Conservation (phyloP, 2,329 filamentous ascomycete species). For the Dendrostoma leiphaemia region DNA sequence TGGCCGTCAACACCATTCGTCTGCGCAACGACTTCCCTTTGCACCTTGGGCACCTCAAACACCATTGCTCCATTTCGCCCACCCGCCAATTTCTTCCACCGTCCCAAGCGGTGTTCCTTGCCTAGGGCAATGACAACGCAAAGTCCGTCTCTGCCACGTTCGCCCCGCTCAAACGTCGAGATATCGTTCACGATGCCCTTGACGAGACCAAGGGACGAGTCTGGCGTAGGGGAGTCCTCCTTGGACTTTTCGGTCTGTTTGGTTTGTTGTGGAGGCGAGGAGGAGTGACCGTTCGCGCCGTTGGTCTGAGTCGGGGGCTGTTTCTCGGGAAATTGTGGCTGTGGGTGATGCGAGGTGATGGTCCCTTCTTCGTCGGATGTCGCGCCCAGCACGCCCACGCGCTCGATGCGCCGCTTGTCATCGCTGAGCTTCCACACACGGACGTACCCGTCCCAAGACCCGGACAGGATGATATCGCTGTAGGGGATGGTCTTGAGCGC, state of each 20-base stretch:
- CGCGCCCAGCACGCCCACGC: conserved; percentile 64
- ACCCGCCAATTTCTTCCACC: conserved; percentile 66
- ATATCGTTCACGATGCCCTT: conserved; percentile 87
- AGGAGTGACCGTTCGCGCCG: conserved; percentile 11
- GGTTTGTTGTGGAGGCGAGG: neutral
- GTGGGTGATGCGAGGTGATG: conserved; percentile 15
- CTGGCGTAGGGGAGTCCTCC: conserved; percentile 12
- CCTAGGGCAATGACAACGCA: conserved; percentile 84
- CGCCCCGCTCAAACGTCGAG: conserved; percentile 79
- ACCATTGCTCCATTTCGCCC: conserved; percentile 84
- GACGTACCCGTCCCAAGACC: conserved; percentile 91
- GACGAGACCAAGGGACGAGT: conserved; percentile 34
- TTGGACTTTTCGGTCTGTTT: conserved; percentile 15
- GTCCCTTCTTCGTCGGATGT: conserved; percentile 18
- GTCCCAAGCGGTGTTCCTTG: conserved; percentile 80
- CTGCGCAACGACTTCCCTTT: conserved; percentile 24
- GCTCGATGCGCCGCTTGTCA: conserved; percentile 77
- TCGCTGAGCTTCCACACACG: conserved; percentile 81
- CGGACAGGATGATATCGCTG: conserved; percentile 84
- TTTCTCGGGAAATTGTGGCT: conserved; percentile 14
- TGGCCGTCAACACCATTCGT: conserved; percentile 33
- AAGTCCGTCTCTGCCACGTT: conserved; percentile 71
- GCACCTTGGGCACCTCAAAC: conserved; percentile 69
- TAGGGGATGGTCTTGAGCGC: conserved; percentile 84
- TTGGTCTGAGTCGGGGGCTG: conserved; percentile 25